Percentiles rank a stretch among this genome's conserved stretches.
These are phyloP conservation scores for Phytophthora hybrid DNA, from an alignment of 352 stramenopile genomes.

Conservation along the genomic window DNA sequence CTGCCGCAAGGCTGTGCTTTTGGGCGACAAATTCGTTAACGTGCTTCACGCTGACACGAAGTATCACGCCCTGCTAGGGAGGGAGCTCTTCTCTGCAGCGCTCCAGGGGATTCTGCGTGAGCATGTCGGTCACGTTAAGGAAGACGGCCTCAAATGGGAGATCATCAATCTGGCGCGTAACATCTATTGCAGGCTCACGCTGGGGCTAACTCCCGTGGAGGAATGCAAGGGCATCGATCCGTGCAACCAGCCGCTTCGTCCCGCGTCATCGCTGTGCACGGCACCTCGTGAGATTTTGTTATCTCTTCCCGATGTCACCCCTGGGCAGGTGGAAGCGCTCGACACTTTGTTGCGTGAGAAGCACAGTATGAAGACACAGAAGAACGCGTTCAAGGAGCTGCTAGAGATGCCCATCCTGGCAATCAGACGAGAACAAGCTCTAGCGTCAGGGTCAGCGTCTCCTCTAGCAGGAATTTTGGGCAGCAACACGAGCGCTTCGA, in stretches of 20 bases:
- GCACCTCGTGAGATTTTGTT: constrained; percentile 66
- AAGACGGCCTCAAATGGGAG: constrained; percentile 86
- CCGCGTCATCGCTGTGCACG: constrained; percentile 50
- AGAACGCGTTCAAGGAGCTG: constrained; percentile 86
- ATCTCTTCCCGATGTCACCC: constrained; percentile 61
- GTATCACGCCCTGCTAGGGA: constrained; percentile 58
- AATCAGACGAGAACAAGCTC: constrained; percentile 47
- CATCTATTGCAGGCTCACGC: constrained; percentile 77
- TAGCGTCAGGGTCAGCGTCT: constrained; percentile 44
- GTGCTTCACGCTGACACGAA: constrained; percentile 48
- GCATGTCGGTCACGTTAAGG: constrained; percentile 71
- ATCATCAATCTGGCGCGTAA: constrained; percentile 87
- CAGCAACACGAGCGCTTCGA: constrained; percentile 33
- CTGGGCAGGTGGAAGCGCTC: constrained; percentile 50
- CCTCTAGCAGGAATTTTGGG: constrained; percentile 40
- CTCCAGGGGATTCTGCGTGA: constrained; percentile 68
- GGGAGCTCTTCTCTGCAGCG: constrained; percentile 69
- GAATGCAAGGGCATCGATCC: constrained; percentile 86
- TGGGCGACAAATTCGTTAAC: constrained; percentile 77
- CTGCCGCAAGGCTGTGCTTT: constrained; percentile 62
- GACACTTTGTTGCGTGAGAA: constrained; percentile 72
- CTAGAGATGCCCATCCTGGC: constrained; percentile 73
- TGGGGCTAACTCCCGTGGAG: constrained; percentile 73
- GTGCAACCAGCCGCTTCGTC: constrained; percentile 72
- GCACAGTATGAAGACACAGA: constrained; percentile 84